A percentile compares a stretch with the other conserved stretches of the same genome.
phyloP scores from a whole-genome alignment of 2,329 filamentous ascomycete genomes.

The Fusarium duplospermum region DNA sequence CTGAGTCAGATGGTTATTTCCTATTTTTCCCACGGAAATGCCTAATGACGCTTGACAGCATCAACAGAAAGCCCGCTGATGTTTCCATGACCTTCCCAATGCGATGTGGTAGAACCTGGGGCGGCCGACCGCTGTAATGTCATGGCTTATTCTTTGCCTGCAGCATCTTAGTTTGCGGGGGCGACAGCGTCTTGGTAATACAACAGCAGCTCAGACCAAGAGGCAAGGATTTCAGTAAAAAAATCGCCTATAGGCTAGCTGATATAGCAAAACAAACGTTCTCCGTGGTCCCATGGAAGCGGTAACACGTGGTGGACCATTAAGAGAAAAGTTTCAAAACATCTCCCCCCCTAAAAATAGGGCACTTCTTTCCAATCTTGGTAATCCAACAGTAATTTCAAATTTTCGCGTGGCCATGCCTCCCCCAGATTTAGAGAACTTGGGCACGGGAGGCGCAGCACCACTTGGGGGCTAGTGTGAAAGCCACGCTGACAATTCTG shows the following conservation, averaged over 20 bases:
- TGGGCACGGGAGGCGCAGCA: conserved; percentile 20
- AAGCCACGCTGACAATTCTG: too few species aligned
- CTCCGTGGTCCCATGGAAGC: not conserved
- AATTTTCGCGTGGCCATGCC: not conserved
- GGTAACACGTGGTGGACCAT: not conserved
- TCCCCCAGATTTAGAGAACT: not conserved
- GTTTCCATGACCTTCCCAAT: not conserved
- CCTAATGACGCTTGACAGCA: not conserved
- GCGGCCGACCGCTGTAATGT: not conserved
- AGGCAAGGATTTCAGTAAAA: not conserved
- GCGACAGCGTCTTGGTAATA: not conserved
- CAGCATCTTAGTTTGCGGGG: not conserved
- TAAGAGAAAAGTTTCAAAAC: not conserved
- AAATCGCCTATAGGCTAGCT: not conserved
- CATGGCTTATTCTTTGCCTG: not conserved
- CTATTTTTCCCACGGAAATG: not conserved
- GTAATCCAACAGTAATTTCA: conserved; percentile 10
- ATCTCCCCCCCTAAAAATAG: conserved; percentile 6
- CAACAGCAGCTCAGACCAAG: not conserved
- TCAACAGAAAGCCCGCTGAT: not conserved
- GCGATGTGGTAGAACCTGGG: not conserved
- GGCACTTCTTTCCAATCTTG: not conserved
- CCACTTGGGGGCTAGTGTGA: too few species aligned
- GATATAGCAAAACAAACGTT: not conserved
- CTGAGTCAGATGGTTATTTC: conserved; percentile 22